Percentiles rank a stretch among this genome's conserved stretches.
phyloP scores from a whole-genome alignment of 208 protist genomes.

The Angomonas desouzai region DNA sequence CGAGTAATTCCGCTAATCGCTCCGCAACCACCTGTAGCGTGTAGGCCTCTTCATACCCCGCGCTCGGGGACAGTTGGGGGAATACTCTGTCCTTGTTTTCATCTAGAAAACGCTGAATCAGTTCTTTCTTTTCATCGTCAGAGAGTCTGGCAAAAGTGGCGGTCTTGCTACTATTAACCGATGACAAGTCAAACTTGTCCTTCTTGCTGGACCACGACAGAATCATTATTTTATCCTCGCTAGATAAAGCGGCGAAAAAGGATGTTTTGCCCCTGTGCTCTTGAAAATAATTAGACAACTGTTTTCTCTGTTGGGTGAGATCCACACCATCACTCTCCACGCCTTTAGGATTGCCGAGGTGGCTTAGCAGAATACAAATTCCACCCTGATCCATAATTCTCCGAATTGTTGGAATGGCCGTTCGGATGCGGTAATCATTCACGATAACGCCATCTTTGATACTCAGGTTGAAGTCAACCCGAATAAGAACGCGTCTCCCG shows the following conservation, averaged over 20 bases:
- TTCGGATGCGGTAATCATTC: slow-evolving; percentile 94
- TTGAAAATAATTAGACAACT: slow-evolving; percentile 26
- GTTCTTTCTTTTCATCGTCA: slow-evolving; percentile 64
- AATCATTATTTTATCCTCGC: slow-evolving; percentile 62
- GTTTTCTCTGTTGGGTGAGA: slow-evolving; percentile 24
- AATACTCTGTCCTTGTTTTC: slow-evolving; percentile 62
- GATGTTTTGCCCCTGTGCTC: slow-evolving; percentile 59
- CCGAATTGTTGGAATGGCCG: slow-evolving; percentile 94
- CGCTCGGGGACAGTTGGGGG: slow-evolving; percentile 42
- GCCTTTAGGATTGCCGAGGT: slow-evolving; percentile 97
- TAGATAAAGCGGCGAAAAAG: slow-evolving; percentile 60
- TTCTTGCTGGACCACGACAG: slow-evolving; percentile 41
- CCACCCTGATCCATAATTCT: slow-evolving; percentile 92
- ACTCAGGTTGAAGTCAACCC: slow-evolving; percentile 98
- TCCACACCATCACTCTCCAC: slow-evolving; percentile 40
- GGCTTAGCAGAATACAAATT: slow-evolving; percentile 92
- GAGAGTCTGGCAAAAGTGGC: slow-evolving; percentile 48
- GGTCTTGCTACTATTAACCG: slow-evolving; percentile 51
- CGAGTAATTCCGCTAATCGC: slow-evolving; percentile 89
- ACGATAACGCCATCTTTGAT: slow-evolving; percentile 88
- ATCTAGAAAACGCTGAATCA: slow-evolving; percentile 48
- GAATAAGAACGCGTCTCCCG: slow-evolving; percentile 92
- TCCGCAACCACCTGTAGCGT: slow-evolving; percentile 93
- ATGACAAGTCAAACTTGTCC: slow-evolving; percentile 38
- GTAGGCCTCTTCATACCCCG: slow-evolving; percentile 74